Conservation (phyloP, 2,329 filamentous ascomycete species). For the Aspergillus jensenii region DNA sequence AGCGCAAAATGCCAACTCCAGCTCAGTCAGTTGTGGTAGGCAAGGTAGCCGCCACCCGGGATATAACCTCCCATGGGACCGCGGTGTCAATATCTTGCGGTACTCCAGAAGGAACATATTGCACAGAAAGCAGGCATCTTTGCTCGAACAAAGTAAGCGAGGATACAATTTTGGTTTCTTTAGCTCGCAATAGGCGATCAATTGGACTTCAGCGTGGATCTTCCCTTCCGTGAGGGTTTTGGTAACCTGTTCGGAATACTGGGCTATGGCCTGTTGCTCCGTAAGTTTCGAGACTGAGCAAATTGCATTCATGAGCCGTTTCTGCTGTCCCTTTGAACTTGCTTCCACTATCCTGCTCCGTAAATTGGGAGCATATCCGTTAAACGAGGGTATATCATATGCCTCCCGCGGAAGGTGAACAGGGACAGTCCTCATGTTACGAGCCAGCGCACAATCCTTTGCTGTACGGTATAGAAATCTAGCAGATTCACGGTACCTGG, state of each 20-base stretch:
- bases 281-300: not conserved
- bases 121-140: slow-evolving; percentile 28
- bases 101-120: slow-evolving; percentile 17
- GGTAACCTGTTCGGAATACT: not conserved
- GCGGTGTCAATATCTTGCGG: slow-evolving; percentile 17
- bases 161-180: slow-evolving; percentile 10
- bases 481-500: slow-evolving; percentile 39
- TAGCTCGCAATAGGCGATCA: slow-evolving; percentile 24
- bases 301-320: not conserved
- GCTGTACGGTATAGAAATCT: slow-evolving; percentile 34
- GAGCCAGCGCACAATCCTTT: slow-evolving; percentile 28
- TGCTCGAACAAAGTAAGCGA: slow-evolving; percentile 24
- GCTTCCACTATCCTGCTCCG: slow-evolving; percentile 7
- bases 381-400: slow-evolving; percentile 18
- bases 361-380: not conserved
- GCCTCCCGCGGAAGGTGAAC: slow-evolving; percentile 29
- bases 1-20: slow-evolving; percentile 13
- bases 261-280: not conserved
- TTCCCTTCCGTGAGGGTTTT: slow-evolving; percentile 8
- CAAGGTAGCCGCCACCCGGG: slow-evolving; percentile 17
- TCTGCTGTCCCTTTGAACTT: slow-evolving; percentile 5
- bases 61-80: slow-evolving; percentile 22
- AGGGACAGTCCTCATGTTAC: slow-evolving; percentile 27
- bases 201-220: slow-evolving; percentile 23
- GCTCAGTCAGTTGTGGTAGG: slow-evolving; percentile 5